A percentile compares a stretch with the other conserved stretches of the same genome.
Evolutionary conservation across 2,329 filamentous ascomycete species (phyloP).

Genomic region (Triangularia setosa): DNA sequence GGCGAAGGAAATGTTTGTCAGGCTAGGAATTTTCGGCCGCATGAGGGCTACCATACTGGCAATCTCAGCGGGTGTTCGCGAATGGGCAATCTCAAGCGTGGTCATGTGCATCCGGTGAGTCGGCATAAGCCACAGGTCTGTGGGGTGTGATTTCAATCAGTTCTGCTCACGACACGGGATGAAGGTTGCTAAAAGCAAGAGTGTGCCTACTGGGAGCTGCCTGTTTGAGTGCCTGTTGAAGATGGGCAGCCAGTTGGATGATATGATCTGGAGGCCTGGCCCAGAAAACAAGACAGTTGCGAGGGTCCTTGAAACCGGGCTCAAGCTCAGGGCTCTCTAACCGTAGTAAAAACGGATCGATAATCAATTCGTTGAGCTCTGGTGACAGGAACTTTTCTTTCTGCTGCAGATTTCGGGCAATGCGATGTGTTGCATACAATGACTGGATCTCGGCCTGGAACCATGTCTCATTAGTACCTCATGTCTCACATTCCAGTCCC

Average conservation of each 20-base stretch:
- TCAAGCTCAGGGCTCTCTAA: slow-evolving; percentile 61
- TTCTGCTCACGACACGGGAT: neutral
- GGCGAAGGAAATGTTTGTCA: slow-evolving; percentile 62
- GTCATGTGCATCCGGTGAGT: slow-evolving; percentile 77
- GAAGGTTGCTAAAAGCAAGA: neutral
- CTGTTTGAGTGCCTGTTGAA: slow-evolving; percentile 64
- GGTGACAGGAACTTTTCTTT: slow-evolving; percentile 65
- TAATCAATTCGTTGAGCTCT: slow-evolving; percentile 65
- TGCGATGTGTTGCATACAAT: slow-evolving; percentile 71
- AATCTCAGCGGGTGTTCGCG: slow-evolving; percentile 67
- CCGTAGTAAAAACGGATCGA: slow-evolving; percentile 72
- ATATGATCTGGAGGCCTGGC: slow-evolving; percentile 74
- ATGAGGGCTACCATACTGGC: slow-evolving; percentile 56
- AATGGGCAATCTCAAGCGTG: slow-evolving; percentile 78
- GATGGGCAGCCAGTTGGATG: slow-evolving; percentile 58
- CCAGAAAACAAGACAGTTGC: slow-evolving; percentile 86
- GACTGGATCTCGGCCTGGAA: slow-evolving; percentile 63
- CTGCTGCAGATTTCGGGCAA: slow-evolving; percentile 71
- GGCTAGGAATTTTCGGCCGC: slow-evolving; percentile 49
- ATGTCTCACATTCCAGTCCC: neutral
- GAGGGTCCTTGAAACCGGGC: slow-evolving; percentile 67
- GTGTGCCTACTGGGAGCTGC: slow-evolving; percentile 63
- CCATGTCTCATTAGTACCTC: neutral
- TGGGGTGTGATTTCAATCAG: slow-evolving; percentile 3
- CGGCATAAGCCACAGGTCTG: slow-evolving; percentile 86